Conservation (phyloP, 148 eudicot species). For the Linanthus parryae region DNA sequence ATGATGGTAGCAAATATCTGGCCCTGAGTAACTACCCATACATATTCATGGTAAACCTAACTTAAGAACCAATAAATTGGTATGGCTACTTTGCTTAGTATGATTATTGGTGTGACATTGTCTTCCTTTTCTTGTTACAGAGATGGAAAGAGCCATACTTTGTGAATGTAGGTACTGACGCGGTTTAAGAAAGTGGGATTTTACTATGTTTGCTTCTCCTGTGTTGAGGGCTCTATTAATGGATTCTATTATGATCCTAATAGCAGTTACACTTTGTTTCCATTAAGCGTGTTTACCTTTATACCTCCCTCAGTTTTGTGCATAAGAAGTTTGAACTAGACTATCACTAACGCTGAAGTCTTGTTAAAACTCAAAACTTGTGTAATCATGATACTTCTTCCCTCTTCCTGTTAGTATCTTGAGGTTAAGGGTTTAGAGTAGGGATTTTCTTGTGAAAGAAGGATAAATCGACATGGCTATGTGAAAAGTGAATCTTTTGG, state of each 20-base stretch:
- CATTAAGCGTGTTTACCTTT: not conserved
- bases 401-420: constrained; percentile 13
- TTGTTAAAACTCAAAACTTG: not conserved
- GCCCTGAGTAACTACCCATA: constrained; percentile 74
- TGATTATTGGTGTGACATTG: no score
- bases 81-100: no score
- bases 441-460: not conserved
- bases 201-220: constrained; percentile 95
- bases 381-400: not conserved
- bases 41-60: constrained; percentile 95
- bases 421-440: not conserved
- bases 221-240: constrained; percentile 83
- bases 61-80: no score
- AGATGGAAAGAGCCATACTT: constrained; percentile 98
- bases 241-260: constrained; percentile 97
- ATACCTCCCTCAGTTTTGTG: not conserved
- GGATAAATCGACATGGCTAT: constrained; percentile 6
- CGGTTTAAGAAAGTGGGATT: constrained; percentile 92
- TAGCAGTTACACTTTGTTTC: constrained; percentile 56
- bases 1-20: constrained; percentile 81
- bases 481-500: not conserved
- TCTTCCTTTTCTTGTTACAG: constrained; percentile 45
- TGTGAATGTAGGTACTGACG: constrained; percentile 95
- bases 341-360: constrained; percentile 10
- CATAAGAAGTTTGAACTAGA: no score